Evolutionary conservation across 352 stramenopile genomes (phyloP).

Genomic region (Plasmopara muralis): DNA sequence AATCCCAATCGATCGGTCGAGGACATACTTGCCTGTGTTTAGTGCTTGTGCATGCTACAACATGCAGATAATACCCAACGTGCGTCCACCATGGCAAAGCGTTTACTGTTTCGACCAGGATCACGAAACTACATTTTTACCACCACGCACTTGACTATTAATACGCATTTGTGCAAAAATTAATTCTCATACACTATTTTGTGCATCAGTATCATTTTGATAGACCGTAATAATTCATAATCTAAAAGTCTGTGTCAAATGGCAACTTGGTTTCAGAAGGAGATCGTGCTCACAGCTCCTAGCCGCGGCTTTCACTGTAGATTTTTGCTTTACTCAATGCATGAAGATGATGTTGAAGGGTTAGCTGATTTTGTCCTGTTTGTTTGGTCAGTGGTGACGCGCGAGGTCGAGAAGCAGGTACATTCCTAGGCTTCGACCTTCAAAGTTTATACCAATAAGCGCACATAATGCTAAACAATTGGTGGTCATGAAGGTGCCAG

Average conservation of each 20-base stretch:
- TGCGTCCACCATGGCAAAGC: constrained; percentile 32
- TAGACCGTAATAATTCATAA: too few species aligned
- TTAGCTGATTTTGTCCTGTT: background rate
- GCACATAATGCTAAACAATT: background rate
- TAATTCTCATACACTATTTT: too few species aligned
- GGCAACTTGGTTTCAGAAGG: constrained; percentile 81
- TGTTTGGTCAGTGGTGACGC: constrained; percentile 57
- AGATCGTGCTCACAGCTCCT: constrained; percentile 75
- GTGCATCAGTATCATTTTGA: too few species aligned
- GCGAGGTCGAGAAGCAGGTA: constrained; percentile 77
- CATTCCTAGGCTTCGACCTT: background rate
- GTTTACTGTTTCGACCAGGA: constrained; percentile 32
- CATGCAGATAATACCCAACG: constrained; percentile 37
- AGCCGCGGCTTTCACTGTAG: constrained; percentile 77
- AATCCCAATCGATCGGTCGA: constrained; percentile 35
- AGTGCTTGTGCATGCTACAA: constrained; percentile 47
- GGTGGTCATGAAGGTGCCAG: constrained; percentile 30
- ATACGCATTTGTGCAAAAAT: too few species aligned
- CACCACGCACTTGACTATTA: too few species aligned
- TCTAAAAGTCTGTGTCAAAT: constrained; percentile 13
- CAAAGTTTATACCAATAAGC: background rate
- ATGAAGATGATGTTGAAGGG: too few species aligned
- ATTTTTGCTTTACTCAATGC: constrained; percentile 1
- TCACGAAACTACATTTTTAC: background rate
- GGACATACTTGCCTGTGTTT: constrained; percentile 52